Conservation (phyloP, 805 yeast species). For the Schwanniomyces vanrijiae region DNA sequence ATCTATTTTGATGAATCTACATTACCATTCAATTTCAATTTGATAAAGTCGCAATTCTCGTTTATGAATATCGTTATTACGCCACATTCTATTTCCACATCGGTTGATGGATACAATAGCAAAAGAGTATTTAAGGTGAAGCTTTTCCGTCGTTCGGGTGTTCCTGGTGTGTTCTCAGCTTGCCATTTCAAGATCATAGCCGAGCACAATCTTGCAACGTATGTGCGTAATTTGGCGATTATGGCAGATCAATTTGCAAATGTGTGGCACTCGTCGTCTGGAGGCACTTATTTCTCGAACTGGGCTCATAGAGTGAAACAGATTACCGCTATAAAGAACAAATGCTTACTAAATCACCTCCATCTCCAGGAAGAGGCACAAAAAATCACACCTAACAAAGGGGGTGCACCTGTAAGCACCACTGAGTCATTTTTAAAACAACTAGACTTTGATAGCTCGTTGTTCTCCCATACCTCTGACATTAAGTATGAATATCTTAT, state of each 20-base stretch:
- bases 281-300: slow-evolving; percentile 53
- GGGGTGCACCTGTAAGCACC: slow-evolving; percentile 12
- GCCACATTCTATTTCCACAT: slow-evolving; percentile 47
- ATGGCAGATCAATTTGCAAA: slow-evolving; percentile 71
- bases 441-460: slow-evolving; percentile 13
- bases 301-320: slow-evolving; percentile 72
- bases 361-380: slow-evolving; percentile 26
- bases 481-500: slow-evolving; percentile 20
- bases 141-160: slow-evolving; percentile 61
- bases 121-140: slow-evolving; percentile 57
- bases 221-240: slow-evolving; percentile 65
- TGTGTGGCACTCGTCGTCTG: slow-evolving; percentile 54
- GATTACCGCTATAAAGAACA: slow-evolving; percentile 33
- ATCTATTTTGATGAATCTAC: slow-evolving; percentile 78
- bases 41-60: slow-evolving; percentile 76
- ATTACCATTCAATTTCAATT: slow-evolving; percentile 63
- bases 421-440: slow-evolving; percentile 35
- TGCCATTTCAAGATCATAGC: slow-evolving; percentile 72
- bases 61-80: slow-evolving; percentile 77
- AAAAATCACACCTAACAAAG: slow-evolving; percentile 1
- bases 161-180: slow-evolving; percentile 76
- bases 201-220: slow-evolving; percentile 56
- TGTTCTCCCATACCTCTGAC: slow-evolving; percentile 1
- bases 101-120: background rate
- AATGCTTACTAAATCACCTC: slow-evolving; percentile 26